Conservation (phyloP, 106 monocot genomes). For the Alisma plantagoaquatica region DNA sequence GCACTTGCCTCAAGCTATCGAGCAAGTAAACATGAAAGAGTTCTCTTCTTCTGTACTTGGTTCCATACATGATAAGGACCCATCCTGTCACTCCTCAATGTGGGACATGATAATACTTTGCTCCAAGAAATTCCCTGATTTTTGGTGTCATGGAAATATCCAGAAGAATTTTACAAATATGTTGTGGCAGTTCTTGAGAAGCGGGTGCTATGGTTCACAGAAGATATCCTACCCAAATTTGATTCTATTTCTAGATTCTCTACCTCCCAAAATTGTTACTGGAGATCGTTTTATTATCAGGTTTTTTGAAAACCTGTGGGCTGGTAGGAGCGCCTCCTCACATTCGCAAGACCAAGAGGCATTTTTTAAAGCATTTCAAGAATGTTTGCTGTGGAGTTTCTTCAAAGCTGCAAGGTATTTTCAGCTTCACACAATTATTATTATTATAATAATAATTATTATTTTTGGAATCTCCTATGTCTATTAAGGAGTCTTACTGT, state of each 20-base stretch:
- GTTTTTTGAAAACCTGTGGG: conserved; percentile 78
- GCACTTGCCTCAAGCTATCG: conserved; percentile 51
- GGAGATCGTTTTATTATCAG: conserved; percentile 47
- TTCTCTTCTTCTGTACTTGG: conserved; percentile 63
- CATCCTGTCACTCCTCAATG: conserved; percentile 88
- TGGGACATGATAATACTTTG: conserved; percentile 87
- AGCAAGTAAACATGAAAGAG: conserved; percentile 46
- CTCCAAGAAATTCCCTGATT: conserved; percentile 55
- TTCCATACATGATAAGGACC: conserved; percentile 79
- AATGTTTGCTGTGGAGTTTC: conserved; percentile 69
- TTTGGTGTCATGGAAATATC: conserved; percentile 51
- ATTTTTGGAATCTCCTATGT: too few species aligned
- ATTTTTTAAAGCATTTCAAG: conserved; percentile 56
- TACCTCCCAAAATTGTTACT: conserved; percentile 41
- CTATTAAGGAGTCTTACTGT: too few species aligned
- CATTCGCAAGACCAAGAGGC: conserved; percentile 25
- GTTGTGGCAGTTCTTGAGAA: conserved; percentile 66
- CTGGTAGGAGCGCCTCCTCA: conserved; percentile 52
- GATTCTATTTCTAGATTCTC: conserved; percentile 49
- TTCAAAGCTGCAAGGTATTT: conserved; percentile 49
- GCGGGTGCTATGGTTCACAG: conserved; percentile 85
- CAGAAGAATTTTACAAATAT: conserved; percentile 40
- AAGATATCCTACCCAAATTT: conserved; percentile 67
- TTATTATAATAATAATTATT: too few species aligned
- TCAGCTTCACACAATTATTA: not conserved